A percentile compares a stretch with the other conserved stretches of the same genome.
Conservation (phyloP, 78 protist species). For the Dictyostelium firmibasis region DNA sequence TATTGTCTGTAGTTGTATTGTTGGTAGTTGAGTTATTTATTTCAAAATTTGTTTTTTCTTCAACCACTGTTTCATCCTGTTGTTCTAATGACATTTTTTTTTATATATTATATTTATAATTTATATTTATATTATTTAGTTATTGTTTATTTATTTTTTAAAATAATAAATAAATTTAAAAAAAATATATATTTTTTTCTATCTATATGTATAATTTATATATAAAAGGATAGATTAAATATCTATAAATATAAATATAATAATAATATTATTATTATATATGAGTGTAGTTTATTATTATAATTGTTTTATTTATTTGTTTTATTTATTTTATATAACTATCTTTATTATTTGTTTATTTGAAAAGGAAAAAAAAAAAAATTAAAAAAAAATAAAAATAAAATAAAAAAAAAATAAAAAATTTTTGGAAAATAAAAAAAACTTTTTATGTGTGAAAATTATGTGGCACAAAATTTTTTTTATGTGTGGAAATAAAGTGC, state of each 20-base stretch:
- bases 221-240: background rate
- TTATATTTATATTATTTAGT: background rate
- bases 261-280: background rate
- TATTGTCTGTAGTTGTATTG: background rate
- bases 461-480: background rate
- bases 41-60: slow-evolving; percentile 7
- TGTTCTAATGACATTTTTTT: background rate
- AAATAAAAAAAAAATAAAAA: background rate
- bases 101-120: background rate
- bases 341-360: background rate
- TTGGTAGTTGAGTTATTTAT: background rate
- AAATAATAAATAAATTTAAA: background rate
- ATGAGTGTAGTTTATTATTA: background rate
- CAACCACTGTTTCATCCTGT: slow-evolving; percentile 7
- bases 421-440: background rate
- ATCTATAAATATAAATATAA: background rate
- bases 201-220: background rate
- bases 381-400: background rate
- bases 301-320: background rate
- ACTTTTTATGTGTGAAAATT: background rate
- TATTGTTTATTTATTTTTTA: background rate
- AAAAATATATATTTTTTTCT: background rate
- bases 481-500: background rate
- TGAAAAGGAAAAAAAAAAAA: background rate
- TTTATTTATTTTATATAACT: background rate